Percentiles rank a stretch among this genome's conserved stretches.
phyloP scores from a whole-genome alignment of 2,329 filamentous ascomycete genomes.

The Whalleya microplaca region DNA sequence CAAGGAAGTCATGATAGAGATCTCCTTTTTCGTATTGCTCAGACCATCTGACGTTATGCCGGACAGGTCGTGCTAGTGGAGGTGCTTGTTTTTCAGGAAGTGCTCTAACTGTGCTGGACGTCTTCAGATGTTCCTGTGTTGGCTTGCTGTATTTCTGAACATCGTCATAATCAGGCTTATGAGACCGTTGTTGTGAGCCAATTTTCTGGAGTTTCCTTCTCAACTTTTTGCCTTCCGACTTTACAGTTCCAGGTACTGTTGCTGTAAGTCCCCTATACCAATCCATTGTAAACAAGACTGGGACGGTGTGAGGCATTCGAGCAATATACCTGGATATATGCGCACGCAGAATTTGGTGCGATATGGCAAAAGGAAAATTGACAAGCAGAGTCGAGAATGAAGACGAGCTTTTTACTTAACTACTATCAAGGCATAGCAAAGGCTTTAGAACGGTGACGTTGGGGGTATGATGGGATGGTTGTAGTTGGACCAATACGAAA shows the following conservation, averaged over 20 bases:
- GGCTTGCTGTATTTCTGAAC: conserved; percentile 19
- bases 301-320: background rate
- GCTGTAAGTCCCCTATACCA: conserved; percentile 28
- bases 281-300: conserved; percentile 30
- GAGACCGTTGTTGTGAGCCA: conserved; percentile 28
- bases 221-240: conserved; percentile 36
- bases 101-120: conserved; percentile 15
- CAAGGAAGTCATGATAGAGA: conserved; percentile 22
- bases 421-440: conserved; percentile 17
- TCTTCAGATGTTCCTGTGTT: conserved; percentile 3
- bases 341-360: conserved; percentile 5
- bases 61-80: conserved; percentile 18
- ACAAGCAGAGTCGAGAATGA: conserved; percentile 14
- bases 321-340: conserved; percentile 1
- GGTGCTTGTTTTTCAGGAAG: conserved; percentile 13
- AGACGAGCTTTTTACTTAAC: conserved; percentile 17
- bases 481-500: conserved; percentile 36
- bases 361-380: conserved; percentile 18
- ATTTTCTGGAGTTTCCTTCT: conserved; percentile 38
- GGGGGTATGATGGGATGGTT: conserved; percentile 20
- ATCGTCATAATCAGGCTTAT: conserved; percentile 27
- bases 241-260: conserved; percentile 22
- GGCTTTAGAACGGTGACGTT: conserved; percentile 28
- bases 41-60: conserved; percentile 35
- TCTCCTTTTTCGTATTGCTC: conserved; percentile 35